Evolutionary conservation across 495 filamentous ascomycete species (phyloP).

Genomic region (Penicillium tannophilum): DNA sequence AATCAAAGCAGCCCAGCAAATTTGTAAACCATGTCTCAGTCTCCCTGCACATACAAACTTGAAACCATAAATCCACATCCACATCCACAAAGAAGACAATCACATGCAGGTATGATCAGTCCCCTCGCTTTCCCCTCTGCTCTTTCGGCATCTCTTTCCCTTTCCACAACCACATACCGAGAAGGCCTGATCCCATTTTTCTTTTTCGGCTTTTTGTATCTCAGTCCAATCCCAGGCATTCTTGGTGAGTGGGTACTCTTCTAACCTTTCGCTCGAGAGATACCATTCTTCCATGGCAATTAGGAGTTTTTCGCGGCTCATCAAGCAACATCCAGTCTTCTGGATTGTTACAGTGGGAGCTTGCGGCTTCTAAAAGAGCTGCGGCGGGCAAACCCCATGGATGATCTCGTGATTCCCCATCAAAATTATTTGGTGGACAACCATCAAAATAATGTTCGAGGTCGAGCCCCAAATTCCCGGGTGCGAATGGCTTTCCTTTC

Average conservation of each 20-base stretch:
- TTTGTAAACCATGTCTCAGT: too few species aligned
- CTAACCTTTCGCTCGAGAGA: too few species aligned
- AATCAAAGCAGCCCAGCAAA: too few species aligned
- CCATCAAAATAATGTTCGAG: too few species aligned
- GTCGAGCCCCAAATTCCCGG: neutral
- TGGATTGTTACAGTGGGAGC: neutral
- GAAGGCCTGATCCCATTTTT: neutral
- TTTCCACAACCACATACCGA: neutral
- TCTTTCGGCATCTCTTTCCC: too few species aligned
- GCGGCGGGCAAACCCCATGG: neutral
- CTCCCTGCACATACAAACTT: too few species aligned
- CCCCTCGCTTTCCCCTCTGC: too few species aligned
- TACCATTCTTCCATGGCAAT: conserved; percentile 1
- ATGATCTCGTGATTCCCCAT: too few species aligned
- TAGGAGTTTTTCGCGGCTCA: neutral
- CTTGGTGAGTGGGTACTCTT: neutral
- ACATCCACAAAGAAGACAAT: too few species aligned
- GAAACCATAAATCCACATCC: too few species aligned
- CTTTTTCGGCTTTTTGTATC: neutral
- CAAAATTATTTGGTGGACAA: too few species aligned
- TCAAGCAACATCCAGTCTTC: neutral
- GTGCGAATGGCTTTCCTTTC: neutral
- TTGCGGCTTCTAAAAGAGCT: neutral
- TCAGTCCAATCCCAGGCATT: neutral
- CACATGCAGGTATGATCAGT: too few species aligned